Base-by-base conservation (phyloP, 2,329 filamentous ascomycete species). In the Gyromitra esculenta region DNA sequence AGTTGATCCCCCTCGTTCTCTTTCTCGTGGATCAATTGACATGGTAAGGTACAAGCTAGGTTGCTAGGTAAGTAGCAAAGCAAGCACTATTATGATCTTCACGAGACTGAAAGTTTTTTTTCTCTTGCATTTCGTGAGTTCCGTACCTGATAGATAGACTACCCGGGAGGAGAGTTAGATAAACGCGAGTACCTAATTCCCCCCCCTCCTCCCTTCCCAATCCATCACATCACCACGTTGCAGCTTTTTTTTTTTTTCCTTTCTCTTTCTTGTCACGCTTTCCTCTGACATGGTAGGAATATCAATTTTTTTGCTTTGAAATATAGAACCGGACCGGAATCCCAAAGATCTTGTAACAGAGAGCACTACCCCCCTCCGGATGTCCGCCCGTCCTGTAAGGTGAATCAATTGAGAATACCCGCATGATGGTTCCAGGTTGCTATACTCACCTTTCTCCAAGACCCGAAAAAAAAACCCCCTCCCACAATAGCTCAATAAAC, bases 321-420 rank as follows among this genome's bases (percentile, higher is more conserved):
- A 69, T 69, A 67, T 39, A 41, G 63, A 73, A 73, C 71, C 70
- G 65, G 72, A 70, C 65, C 59, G 65, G 52, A 68, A 48, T 70
- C 65, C 72, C 57, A 75, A 50, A 70, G 64, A 74, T 74, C 71
- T 69, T 41, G 64, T 59, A 65, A 57, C 39, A 70, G 64, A 70
- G 25, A 31, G 25, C 25, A 31, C 25, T 4, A 31, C 25, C 3
- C 25, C 25, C 25, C 25, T 57, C 48, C 65, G 57, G 65, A 65
- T 70, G 72, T 75, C 54, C 59, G 31, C 56, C 65, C 59, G 57
- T 50, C 72, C 65, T 56, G 45, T 74, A 63, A 41, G 45, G 69
- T 67, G 48, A 43, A 68, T 45, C 45, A 73, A 62, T 52, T 25
- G 62, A 52, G n/a, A 68, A 35, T 31, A 39, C 57, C n/a, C 62